Evolutionary conservation across 1,139 yeast genomes (phyloP).

Genomic region (Debaryomycetaceae sp.): DNA sequence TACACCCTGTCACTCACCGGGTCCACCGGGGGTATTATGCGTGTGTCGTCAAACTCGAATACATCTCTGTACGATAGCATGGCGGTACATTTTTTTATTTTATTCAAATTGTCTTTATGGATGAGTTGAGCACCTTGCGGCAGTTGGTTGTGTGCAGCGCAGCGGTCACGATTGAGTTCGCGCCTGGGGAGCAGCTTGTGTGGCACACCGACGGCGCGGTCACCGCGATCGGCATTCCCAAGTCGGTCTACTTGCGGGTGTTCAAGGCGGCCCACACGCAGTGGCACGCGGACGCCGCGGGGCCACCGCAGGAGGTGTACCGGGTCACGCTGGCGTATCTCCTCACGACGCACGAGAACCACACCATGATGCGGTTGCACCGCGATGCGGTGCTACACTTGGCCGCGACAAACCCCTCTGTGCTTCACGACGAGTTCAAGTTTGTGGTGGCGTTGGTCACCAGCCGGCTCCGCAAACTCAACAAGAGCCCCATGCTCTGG

Average conservation of each 20-base stretch:
- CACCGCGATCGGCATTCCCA: slow-evolving; percentile 34
- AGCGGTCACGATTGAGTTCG: no score
- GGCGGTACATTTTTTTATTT: no score
- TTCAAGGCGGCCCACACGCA: slow-evolving; percentile 32
- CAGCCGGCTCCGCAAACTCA: slow-evolving; percentile 33
- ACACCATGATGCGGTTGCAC: slow-evolving; percentile 29
- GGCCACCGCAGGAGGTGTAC: slow-evolving; percentile 11
- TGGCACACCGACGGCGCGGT: slow-evolving; percentile 14
- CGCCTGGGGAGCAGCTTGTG: slow-evolving; percentile 9
- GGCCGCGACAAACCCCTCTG: background rate
- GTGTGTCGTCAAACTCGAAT: slow-evolving; percentile 6
- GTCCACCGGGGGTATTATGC: slow-evolving; percentile 5
- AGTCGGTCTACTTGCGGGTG: slow-evolving; percentile 23
- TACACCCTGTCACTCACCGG: slow-evolving; percentile 3
- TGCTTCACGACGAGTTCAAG: slow-evolving; percentile 23
- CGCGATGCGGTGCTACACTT: slow-evolving; percentile 20
- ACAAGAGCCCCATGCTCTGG: slow-evolving; percentile 44
- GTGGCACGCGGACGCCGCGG: slow-evolving; percentile 20
- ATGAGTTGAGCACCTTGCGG: no score
- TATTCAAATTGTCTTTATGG: no score
- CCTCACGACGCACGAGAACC: slow-evolving; percentile 40
- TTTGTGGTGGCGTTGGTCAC: slow-evolving; percentile 27
- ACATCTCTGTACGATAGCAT: slow-evolving; percentile 7
- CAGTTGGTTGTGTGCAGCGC: no score
- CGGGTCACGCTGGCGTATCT: slow-evolving; percentile 31